phyloP scores from a whole-genome alignment of 2,329 filamentous ascomycete species.

The Sarocladiaceae sp. region DNA sequence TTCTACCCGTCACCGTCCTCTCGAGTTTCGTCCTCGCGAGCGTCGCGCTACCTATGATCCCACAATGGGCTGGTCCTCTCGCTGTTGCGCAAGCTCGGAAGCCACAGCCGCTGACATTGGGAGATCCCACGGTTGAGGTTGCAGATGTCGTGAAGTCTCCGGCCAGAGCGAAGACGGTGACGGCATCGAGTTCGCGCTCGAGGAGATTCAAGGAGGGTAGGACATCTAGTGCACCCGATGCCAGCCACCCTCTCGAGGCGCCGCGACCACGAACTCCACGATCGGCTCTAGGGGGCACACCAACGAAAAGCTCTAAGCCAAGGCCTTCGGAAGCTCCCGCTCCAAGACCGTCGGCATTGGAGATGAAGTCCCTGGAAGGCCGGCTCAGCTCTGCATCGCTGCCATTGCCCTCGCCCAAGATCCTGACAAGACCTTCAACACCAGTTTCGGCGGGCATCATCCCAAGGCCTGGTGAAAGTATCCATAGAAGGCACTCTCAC shows the following conservation, averaged over 20 bases:
- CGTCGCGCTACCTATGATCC: slow-evolving; percentile 66
- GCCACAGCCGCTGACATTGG: slow-evolving; percentile 42
- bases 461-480: slow-evolving; percentile 39
- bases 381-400: slow-evolving; percentile 63
- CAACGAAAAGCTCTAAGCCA: slow-evolving; percentile 9
- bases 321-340: background rate
- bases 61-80: slow-evolving; percentile 72
- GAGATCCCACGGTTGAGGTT: slow-evolving; percentile 33
- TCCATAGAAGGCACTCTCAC: slow-evolving; percentile 55
- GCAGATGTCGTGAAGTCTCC: slow-evolving; percentile 42
- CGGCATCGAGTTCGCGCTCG: slow-evolving; percentile 41
- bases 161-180: slow-evolving; percentile 63
- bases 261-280: slow-evolving; percentile 21
- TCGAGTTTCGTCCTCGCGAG: slow-evolving; percentile 75
- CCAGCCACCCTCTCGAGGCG: slow-evolving; percentile 20
- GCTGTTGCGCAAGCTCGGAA: slow-evolving; percentile 77
- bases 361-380: slow-evolving; percentile 49
- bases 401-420: slow-evolving; percentile 53
- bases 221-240: slow-evolving; percentile 38
- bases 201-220: slow-evolving; percentile 40
- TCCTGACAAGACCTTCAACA: slow-evolving; percentile 46
- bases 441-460: slow-evolving; percentile 49
- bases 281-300: background rate
- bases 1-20: slow-evolving; percentile 71
- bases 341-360: slow-evolving; percentile 40